Conservation (phyloP, 768 basidiomycete species). For the Phylloporus scabripes region DNA sequence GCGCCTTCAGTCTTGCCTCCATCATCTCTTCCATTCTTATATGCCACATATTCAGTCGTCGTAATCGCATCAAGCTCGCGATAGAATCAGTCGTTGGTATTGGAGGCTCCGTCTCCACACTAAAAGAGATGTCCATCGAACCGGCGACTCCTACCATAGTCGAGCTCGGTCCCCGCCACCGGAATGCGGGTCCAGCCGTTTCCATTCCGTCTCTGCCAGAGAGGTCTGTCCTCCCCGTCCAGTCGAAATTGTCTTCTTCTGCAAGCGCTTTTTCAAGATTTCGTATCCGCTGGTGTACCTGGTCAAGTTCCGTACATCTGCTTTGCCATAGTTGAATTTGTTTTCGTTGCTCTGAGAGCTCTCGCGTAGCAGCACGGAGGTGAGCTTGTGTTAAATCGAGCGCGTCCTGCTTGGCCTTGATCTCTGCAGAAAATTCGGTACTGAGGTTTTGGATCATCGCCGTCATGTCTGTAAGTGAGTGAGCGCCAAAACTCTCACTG, state of each 20-base stretch:
- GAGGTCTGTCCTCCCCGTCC: constrained; percentile 68
- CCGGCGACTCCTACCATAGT: constrained; percentile 63
- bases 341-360: constrained; percentile 85
- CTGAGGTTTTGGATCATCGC: constrained; percentile 76
- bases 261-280: constrained; percentile 77
- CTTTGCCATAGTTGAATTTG: constrained; percentile 74
- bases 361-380: constrained; percentile 82
- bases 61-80: constrained; percentile 61
- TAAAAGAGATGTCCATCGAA: constrained; percentile 56
- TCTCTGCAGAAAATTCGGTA: constrained; percentile 74
- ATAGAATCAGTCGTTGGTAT: constrained; percentile 56
- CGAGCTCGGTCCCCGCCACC: constrained; percentile 59
- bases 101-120: constrained; percentile 68
- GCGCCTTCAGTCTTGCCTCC: constrained; percentile 55
- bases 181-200: constrained; percentile 52
- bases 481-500: constrained; percentile 4
- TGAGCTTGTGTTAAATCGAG: constrained; percentile 86
- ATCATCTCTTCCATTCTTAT: constrained; percentile 70
- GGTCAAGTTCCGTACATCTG: constrained; percentile 73
- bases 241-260: constrained; percentile 82
- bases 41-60: constrained; percentile 82
- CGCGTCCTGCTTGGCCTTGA: constrained; percentile 79
- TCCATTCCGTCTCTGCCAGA: constrained; percentile 36
- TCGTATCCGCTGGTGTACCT: constrained; percentile 69
- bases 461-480: constrained; percentile 63